Conservation (phyloP, 2,329 filamentous ascomycete species). For the Penicillium aurantiogriseum region DNA sequence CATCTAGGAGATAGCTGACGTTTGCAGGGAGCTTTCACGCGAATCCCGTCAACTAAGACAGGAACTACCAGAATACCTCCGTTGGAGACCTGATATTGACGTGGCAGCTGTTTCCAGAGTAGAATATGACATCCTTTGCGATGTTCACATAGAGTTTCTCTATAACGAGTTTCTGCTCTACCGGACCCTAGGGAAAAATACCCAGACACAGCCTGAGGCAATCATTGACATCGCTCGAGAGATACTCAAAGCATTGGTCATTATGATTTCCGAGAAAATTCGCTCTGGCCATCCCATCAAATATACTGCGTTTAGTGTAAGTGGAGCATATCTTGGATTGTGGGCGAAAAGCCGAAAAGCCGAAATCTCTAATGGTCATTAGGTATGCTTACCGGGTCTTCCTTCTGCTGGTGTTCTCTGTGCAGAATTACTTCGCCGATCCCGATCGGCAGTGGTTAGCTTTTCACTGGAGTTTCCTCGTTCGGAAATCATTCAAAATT, state of each 20-base stretch:
- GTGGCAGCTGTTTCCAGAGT: not conserved
- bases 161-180: constrained; percentile 28
- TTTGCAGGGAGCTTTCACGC: constrained; percentile 14
- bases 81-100: constrained; percentile 16
- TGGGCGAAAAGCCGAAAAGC: no score
- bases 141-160: constrained; percentile 23
- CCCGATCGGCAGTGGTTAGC: not conserved
- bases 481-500: constrained; percentile 30
- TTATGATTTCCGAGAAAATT: constrained; percentile 10
- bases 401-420: constrained; percentile 30
- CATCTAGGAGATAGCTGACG: not conserved
- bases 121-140: constrained; percentile 13
- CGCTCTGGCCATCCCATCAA: constrained; percentile 12
- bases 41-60: constrained; percentile 16
- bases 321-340: no score
- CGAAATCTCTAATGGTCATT: no score
- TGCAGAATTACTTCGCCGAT: constrained; percentile 28
- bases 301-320: constrained; percentile 9
- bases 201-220: constrained; percentile 17
- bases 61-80: constrained; percentile 21
- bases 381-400: constrained; percentile 23
- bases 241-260: constrained; percentile 22
- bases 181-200: constrained; percentile 20
- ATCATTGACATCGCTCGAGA: constrained; percentile 23
- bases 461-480: constrained; percentile 16